A percentile compares a stretch with the other conserved stretches of the same genome.
Conservation (phyloP, 2,329 filamentous ascomycete species). For the Epichloe gansuensis region DNA sequence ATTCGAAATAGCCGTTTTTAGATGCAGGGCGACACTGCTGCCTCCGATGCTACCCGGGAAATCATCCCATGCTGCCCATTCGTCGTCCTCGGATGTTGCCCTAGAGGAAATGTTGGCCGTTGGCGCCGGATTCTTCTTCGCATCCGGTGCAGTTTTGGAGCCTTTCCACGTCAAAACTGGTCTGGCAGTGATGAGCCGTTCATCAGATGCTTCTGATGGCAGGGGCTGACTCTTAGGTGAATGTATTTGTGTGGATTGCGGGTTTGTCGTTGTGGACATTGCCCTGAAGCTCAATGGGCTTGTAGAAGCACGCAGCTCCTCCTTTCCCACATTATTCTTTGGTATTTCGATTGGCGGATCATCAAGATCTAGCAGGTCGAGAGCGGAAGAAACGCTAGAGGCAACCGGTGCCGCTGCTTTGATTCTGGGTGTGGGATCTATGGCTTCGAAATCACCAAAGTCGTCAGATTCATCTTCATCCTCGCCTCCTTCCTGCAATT, state of each 20-base stretch:
- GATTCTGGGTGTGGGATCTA: slow-evolving; percentile 11
- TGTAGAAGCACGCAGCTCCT: slow-evolving; percentile 2
- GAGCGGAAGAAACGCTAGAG: slow-evolving; percentile 6
- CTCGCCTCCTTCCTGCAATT: slow-evolving; percentile 26
- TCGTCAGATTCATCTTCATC: slow-evolving; percentile 37
- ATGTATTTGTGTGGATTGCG: slow-evolving; percentile 37
- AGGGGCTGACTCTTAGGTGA: slow-evolving; percentile 43
- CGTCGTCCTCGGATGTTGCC: slow-evolving; percentile 24
- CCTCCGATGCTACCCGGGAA: slow-evolving; percentile 16
- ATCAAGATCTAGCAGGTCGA: slow-evolving; percentile 31
- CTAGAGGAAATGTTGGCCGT: slow-evolving; percentile 1
- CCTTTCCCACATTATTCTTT: not conserved
- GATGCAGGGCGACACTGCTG: slow-evolving; percentile 10
- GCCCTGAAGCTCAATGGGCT: slow-evolving; percentile 17
- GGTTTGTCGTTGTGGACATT: slow-evolving; percentile 24
- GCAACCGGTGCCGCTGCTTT: not conserved
- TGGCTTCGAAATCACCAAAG: slow-evolving; percentile 50
- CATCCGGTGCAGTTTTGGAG: not conserved
- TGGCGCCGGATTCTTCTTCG: slow-evolving; percentile 3
- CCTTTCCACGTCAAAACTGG: not conserved
- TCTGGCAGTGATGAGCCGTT: slow-evolving; percentile 23
- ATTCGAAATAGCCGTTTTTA: slow-evolving; percentile 11
- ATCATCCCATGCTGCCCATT: slow-evolving; percentile 42
- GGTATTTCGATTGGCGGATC: slow-evolving; percentile 13
- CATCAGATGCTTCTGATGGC: slow-evolving; percentile 35